Conservation (phyloP, 2,329 filamentous ascomycete species). For the Alternaria sp. region DNA sequence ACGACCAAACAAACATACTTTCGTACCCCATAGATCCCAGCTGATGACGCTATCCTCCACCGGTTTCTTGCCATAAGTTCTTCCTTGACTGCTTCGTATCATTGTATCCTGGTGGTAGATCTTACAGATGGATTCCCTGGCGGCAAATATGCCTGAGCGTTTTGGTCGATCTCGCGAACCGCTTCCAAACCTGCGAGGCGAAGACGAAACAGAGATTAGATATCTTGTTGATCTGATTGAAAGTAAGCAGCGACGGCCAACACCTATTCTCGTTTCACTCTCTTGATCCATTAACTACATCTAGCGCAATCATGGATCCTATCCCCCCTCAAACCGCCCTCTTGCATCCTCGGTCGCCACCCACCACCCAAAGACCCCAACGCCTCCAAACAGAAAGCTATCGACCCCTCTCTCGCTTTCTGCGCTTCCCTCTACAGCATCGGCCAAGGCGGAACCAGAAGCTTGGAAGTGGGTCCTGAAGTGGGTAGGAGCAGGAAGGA, state of each 20-base stretch:
- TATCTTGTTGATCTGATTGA: slow-evolving; percentile 28
- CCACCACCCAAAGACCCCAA: slow-evolving; percentile 12
- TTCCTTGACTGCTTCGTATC: neutral
- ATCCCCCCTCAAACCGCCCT: slow-evolving; percentile 19
- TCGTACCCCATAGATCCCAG: neutral
- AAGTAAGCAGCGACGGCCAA: slow-evolving; percentile 14
- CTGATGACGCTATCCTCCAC: slow-evolving; percentile 3
- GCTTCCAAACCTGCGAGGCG: slow-evolving; percentile 29
- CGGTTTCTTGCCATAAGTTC: slow-evolving; percentile 4
- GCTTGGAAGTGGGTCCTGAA: slow-evolving; percentile 30
- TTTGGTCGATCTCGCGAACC: neutral
- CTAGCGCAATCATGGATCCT: slow-evolving; percentile 24
- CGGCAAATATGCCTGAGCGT: slow-evolving; percentile 6
- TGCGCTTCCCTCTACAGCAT: slow-evolving; percentile 30
- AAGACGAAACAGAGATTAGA: slow-evolving; percentile 31
- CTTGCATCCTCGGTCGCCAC: slow-evolving; percentile 28
- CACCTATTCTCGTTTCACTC: neutral
- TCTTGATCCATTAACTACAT: neutral
- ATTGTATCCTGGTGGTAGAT: neutral
- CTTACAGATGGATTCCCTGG: slow-evolving; percentile 1
- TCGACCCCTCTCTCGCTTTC: slow-evolving; percentile 13
- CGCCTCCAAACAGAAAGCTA: neutral
- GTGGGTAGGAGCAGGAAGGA: slow-evolving; percentile 23
- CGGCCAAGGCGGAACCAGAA: slow-evolving; percentile 18
- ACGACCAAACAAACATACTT: neutral